Base-by-base conservation (phyloP, 345 rosid genomes). In the Carallia brachiata region DNA sequence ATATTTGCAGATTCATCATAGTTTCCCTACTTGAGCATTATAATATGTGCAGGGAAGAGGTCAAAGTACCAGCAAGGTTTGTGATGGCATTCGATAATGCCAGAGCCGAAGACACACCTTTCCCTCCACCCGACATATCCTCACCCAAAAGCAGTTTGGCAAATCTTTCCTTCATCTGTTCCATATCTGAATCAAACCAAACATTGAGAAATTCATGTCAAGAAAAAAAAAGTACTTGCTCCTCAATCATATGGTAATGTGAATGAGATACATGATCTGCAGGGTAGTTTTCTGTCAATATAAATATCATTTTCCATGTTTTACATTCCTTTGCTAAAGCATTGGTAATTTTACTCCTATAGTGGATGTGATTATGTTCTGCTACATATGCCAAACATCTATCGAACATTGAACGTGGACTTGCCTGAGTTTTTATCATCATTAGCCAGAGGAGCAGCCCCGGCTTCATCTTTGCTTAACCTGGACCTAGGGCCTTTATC, bases 101-200 rank as follows among this genome's bases (percentile, higher is more conserved):
- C 31, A 82, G 62, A 44, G 83, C 86, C 7, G 86, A 82, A 13
- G 83, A 76, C 30, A 82, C 86, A 5, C 86, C 86, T 62, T 82
- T 82, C 57, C 83, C 81, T 37, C 86, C 83, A 28, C 86, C 86
- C 7, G 86, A 82, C 86, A 82, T 82, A 68, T 82, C 86, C 61
- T 82, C 86, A 18, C 86, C 86, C 28, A 82, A 50, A n/a, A 82
- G 83, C 75, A 82, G 64, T 61, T 79, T 82, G 1, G 86, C 67
- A 72, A 82, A 79, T 70, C 76, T 77, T 58, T 82, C 86, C 71
- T 79, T 79, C 81, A 82, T 68, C 77, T 73, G 75, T 28, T 82
- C 86, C 70, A 79, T 72, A n/a, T 76, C 86, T 82, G 79, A 34
- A 56, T 23, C 60, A 75, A 50, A 2, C 37, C 55, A 37, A 36